Conservation (phyloP, 2,329 filamentous ascomycete species). For the Aspergillus ruber region DNA sequence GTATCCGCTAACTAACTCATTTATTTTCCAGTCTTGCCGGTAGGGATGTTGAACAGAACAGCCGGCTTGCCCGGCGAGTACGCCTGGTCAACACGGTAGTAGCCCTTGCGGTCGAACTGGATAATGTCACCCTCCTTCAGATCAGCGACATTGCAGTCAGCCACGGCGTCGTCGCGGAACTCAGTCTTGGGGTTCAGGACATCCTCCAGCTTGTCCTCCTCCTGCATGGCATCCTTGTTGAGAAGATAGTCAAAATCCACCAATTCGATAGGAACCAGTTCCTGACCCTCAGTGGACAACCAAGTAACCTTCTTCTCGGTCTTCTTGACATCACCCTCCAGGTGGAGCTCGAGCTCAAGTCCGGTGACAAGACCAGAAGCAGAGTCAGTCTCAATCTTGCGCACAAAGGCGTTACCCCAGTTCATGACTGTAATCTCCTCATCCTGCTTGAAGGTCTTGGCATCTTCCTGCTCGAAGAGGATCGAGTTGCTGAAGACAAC, state of each 20-base stretch:
- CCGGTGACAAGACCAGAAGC: slow-evolving; percentile 55
- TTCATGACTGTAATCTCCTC: slow-evolving; percentile 96
- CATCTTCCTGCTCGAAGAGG: slow-evolving; percentile 80
- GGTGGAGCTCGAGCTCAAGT: slow-evolving; percentile 78
- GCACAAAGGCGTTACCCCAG: slow-evolving; percentile 64
- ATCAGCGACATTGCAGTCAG: slow-evolving; percentile 71
- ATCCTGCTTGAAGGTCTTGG: slow-evolving; percentile 68
- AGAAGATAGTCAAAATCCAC: slow-evolving; percentile 95
- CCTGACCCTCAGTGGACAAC: slow-evolving; percentile 69
- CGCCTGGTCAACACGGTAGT: slow-evolving; percentile 72
- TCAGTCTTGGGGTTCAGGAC: slow-evolving; percentile 73
- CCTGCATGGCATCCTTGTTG: slow-evolving; percentile 88
- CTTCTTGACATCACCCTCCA: slow-evolving; percentile 87
- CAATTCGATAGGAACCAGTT: slow-evolving; percentile 73
- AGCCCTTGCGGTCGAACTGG: slow-evolving; percentile 90
- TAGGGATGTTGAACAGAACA: slow-evolving; percentile 65
- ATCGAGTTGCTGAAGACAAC: slow-evolving; percentile 70
- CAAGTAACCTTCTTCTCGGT: slow-evolving; percentile 97
- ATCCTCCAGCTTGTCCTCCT: slow-evolving; percentile 79
- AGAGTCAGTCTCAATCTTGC: slow-evolving; percentile 42
- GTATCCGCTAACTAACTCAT: not conserved
- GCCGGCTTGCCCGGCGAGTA: slow-evolving; percentile 54
- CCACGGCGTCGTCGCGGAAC: slow-evolving; percentile 65
- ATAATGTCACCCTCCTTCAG: slow-evolving; percentile 87
- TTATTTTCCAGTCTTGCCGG: slow-evolving; percentile 48